A percentile compares a stretch with the other conserved stretches of the same genome.
phyloP scores from a whole-genome alignment of 306 rosid genomes.

The Ormosia emarginata region DNA sequence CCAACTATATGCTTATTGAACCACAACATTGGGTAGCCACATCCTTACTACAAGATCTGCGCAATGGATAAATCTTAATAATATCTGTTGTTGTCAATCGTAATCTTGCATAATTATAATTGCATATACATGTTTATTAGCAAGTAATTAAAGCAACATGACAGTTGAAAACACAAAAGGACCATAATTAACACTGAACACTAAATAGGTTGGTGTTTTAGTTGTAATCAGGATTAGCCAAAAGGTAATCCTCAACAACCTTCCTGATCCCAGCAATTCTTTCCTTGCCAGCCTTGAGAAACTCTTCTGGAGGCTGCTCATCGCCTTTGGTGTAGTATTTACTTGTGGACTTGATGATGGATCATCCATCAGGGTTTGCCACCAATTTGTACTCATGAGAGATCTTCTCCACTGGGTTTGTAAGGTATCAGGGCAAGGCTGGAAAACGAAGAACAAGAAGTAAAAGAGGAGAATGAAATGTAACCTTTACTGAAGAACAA shows the following conservation, averaged over 20 bases:
- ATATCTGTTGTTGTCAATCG: no score
- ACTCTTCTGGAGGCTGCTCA: slow-evolving; percentile 19
- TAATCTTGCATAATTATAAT: no score
- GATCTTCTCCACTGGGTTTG: slow-evolving; percentile 47
- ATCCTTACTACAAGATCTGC: no score
- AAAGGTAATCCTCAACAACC: slow-evolving; percentile 42
- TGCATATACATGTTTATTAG: background rate
- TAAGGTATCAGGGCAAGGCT: no score
- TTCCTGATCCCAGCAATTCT: slow-evolving; percentile 33
- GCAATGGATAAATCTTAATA: no score
- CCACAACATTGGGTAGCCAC: no score
- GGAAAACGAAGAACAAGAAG: no score
- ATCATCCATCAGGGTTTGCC: slow-evolving; percentile 33
- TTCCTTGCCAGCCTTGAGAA: slow-evolving; percentile 38
- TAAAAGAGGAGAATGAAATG: no score
- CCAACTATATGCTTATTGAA: no score
- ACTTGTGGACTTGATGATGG: slow-evolving; percentile 32
- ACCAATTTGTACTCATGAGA: slow-evolving; percentile 29
- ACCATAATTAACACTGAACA: background rate
- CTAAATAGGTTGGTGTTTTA: background rate
- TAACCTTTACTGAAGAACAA: no score
- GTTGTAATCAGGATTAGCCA: slow-evolving; percentile 42
- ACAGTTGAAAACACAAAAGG: background rate
- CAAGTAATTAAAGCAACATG: background rate
- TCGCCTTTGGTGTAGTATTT: slow-evolving; percentile 39